Base-by-base conservation (phyloP, 164 flowering plant genomes). In the Sedum album region DNA sequence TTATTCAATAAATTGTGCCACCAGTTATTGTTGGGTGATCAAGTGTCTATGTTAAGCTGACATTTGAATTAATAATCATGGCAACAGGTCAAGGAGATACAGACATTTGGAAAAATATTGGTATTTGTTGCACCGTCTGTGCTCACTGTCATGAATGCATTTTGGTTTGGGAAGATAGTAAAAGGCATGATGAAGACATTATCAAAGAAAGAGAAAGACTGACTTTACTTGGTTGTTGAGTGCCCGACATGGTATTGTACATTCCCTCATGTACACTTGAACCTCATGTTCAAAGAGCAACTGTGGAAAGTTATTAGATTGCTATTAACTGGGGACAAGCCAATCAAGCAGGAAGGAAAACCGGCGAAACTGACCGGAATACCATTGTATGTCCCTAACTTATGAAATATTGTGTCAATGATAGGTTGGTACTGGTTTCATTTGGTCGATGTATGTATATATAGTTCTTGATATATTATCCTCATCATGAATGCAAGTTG, bases 161-260 rank as follows among this genome's bases (percentile, higher is more conserved):
- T 87, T 75, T 94, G 98, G 97, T 94, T 94, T 68, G 74, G 73
- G 9, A 94, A 88, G 87, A 94, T 94, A 31, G 0, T 87, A 25
- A 91, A 83, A 75, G 98, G 98, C 68, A 31, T 94, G 77, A 84
- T 60, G 82, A 91, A 88, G 78, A 83, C 87, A 28, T 71, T 93
- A 71, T 79, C 88, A 18, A 91, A 94, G 81, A 88, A 73, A 81
- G 80, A 71, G 71, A 84, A 48, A 48, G 55, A 48, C 21, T 48
- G 55, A 48, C 55, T 6, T n/a, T 0, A 48, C 55, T 48, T 18
- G 23, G 55, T 4, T 14, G 25, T 48, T 48, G 6, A 2, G 20
- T 18, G 55, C 18, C 23, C 23, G 6, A 20, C 20, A 17, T 48
- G 55, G 23, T 48, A 48, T n/a, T 48, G 55, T 48, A 48, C 55